Evolutionary conservation across 768 basidiomycete genomes (phyloP).

Genomic region (Russula lepida): DNA sequence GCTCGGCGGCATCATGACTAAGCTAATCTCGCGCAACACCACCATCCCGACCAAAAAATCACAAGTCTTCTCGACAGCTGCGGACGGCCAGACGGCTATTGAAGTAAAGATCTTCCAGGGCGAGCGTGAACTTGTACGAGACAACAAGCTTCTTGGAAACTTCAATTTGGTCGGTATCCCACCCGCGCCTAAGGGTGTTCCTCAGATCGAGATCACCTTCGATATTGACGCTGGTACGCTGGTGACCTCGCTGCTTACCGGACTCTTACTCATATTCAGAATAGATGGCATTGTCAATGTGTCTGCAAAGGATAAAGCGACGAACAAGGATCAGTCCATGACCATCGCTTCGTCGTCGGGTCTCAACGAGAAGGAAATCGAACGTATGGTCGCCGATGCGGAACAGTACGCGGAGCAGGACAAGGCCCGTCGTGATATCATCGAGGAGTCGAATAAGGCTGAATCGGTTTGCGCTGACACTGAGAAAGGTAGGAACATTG

Average conservation of each 20-base stretch:
- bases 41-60: constrained; percentile 99
- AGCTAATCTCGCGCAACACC: constrained; percentile 95
- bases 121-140: constrained; percentile 95
- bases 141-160: constrained; percentile 98
- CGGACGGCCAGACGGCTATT: constrained; percentile 98
- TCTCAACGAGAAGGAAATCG: constrained; percentile 92
- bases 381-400: constrained; percentile 91
- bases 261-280: constrained; percentile 9
- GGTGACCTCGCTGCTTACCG: not conserved
- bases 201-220: constrained; percentile 81
- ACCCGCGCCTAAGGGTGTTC: constrained; percentile 65
- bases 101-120: constrained; percentile 99
- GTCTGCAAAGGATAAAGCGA: constrained; percentile 90
- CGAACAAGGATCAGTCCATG: constrained; percentile 86
- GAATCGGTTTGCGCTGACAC: constrained; percentile 92
- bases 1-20: constrained; percentile 99
- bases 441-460: constrained; percentile 95
- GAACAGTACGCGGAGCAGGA: constrained; percentile 92
- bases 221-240: constrained; percentile 89
- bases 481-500: constrained; percentile 64
- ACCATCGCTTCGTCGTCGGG: constrained; percentile 98
- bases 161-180: constrained; percentile 99
- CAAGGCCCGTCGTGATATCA: constrained; percentile 77
- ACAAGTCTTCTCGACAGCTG: constrained; percentile 97
- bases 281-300: constrained; percentile 95